Base-by-base conservation (phyloP, 2,329 filamentous ascomycete genomes). In the Diaporthe humulicola region DNA sequence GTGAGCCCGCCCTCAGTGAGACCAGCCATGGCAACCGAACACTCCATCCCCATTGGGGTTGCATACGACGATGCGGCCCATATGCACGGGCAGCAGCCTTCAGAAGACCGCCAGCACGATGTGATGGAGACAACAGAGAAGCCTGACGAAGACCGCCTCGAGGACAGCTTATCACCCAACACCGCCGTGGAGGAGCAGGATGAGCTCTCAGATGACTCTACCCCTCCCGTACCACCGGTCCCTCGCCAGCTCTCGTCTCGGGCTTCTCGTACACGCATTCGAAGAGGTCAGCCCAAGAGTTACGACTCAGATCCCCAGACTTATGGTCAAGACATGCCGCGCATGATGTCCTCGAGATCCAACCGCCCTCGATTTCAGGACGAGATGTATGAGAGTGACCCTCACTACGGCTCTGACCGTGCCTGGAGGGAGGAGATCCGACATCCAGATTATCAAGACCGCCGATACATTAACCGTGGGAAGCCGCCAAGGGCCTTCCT, bases 401-500 rank as follows among this genome's bases (percentile, higher is more conserved):
- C 57, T 28, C 42, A 70, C 33, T 72, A 71, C 57, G 73, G 73
- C 15, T 67, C 73, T 28, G 73, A 74, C 42, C 73, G 73, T 33
- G 58, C 69, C 40, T 74, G 69, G 73, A 72, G 73, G 69, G 73
- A 74, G 52, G 69, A 74, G 69, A 71, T 58, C 22, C 50, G 73
- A 17, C 73, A 74, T 10, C 69, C 69, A 19, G 73, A 74, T 64
- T 66, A 64, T 15, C 48, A 71, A 52, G 71, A 73, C 28, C 67
- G 58, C n/a, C 73, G 73, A 30, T 57, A 67, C 30, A 48, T 50
- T 1, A 72, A n/a, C 69, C 73, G 67, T 30, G 69, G 48, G 19
- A 71, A 61, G 22, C 73, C 73, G 19, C 73, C 73, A 14, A 70
- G 58, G 50, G 52, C 73, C 14, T 72, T 58, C 38, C 67, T 74